Base-by-base conservation (phyloP, 106 monocot species). In the Dendrobium catenatum region DNA sequence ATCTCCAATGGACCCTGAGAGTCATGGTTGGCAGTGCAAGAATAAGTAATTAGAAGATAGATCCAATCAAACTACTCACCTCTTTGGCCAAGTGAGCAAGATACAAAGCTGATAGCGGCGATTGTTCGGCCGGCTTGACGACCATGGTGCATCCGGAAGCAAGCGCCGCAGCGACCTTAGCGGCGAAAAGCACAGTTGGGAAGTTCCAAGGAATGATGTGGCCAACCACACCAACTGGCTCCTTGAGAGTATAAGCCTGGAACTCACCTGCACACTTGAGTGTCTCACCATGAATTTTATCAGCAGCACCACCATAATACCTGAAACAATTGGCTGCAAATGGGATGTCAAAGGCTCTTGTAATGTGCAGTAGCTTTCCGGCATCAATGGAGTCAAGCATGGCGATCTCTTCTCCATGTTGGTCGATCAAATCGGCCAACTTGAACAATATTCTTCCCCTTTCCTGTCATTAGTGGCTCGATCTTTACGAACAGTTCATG, bases 41-140 rank as follows among this genome's bases (percentile, higher is more conserved):
- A 37, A 37, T 37, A 46, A 46, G 46, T 46, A 46, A 46, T 1
- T 6, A 46, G 1, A 46, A 46, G 31, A 72, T 1, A 40, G 1
- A 10, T 13, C 19, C 72, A 81, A 42, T 55, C 11, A 54, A 55
- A 72, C 10, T 37, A 18, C 31, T 19, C 18, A 90, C 90, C 84
- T 85, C 41, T 68, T 90, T 93, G 9, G 93, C 88, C 46, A 93
- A 81, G 56, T 90, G 75, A 20, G 90, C 90, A 48, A 81, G 86
- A 76, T 56, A 86, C 49, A 93, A 80, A 4, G 93, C 93, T 16
- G 90, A 86, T 24, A 93, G 86, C 0, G 93, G 93, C 6, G 90
- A 90, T n/a, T 93, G 90, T 83, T 93, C 93, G 2, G 93, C 93
- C 8, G 93, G 93, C 85, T 93, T 93, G 54, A 93, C 86, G 40